A percentile compares a stretch with the other conserved stretches of the same genome.
These are phyloP conservation scores for Xylaria hypoxylon DNA, from an alignment of 2,329 filamentous ascomycete genomes.

Conservation along the genomic window DNA sequence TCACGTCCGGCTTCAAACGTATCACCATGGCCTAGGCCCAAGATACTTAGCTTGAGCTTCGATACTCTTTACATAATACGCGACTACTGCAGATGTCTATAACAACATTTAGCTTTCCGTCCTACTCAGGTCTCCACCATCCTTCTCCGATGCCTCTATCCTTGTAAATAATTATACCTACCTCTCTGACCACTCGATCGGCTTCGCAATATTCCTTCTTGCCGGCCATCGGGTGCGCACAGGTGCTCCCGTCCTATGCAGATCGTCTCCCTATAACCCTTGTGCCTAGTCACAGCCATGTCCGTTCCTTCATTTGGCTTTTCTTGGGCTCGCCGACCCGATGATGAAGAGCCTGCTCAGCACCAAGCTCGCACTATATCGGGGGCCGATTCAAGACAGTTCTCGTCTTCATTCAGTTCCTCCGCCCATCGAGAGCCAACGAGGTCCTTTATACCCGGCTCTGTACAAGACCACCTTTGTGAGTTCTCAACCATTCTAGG, in stretches of 20 bases:
- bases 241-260: conserved; percentile 17
- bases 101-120: conserved; percentile 4
- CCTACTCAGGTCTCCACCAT: conserved; percentile 2
- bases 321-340: conserved; percentile 59
- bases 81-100: conserved; percentile 10
- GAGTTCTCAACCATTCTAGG: conserved; percentile 43
- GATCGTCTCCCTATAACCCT: conserved; percentile 11
- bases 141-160: conserved; percentile 21
- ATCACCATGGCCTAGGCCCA: conserved; percentile 3
- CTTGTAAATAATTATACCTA: conserved; percentile 16
- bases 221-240: background rate
- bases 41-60: conserved; percentile 5
- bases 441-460: conserved; percentile 77
- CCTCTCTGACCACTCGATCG: conserved; percentile 1
- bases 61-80: conserved; percentile 15
- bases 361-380: conserved; percentile 37
- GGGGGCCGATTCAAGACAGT: conserved; percentile 43
- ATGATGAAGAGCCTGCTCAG: conserved; percentile 48
- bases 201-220: background rate
- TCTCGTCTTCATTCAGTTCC: conserved; percentile 54
- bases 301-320: conserved; percentile 61
- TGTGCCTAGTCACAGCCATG: conserved; percentile 51
- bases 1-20: conserved; percentile 1
- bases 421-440: conserved; percentile 71
- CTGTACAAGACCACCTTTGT: conserved; percentile 70